These are phyloP conservation scores for Salvia rosmarinus DNA, from an alignment of 257 asterid genomes.

Conservation along the genomic window DNA sequence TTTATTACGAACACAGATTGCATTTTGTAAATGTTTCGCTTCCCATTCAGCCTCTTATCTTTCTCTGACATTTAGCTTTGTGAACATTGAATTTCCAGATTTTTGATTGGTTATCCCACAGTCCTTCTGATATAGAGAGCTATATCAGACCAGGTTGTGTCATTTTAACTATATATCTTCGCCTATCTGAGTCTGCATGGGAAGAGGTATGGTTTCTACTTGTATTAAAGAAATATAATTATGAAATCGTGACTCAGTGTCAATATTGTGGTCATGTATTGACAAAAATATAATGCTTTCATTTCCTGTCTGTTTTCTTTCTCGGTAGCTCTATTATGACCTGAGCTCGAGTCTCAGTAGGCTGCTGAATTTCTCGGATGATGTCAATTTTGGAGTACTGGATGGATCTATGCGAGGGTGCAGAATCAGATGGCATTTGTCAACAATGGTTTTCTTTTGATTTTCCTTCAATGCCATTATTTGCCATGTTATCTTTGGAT, in stretches of 20 bases:
- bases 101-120: conserved; percentile 85
- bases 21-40: conserved; percentile 6
- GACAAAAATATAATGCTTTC: conserved; percentile 16
- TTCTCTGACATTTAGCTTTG: conserved; percentile 28
- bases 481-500: not conserved
- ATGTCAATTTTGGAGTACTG: conserved; percentile 67
- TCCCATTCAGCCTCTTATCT: conserved; percentile 25
- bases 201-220: conserved; percentile 65
- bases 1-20: not conserved
- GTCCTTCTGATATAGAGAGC: conserved; percentile 92
- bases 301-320: conserved; percentile 26
- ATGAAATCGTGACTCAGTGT: not conserved
- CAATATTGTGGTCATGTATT: conserved; percentile 21
- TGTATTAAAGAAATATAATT: conserved; percentile 11
- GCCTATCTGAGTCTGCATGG: conserved; percentile 65
- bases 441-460: conserved; percentile 50
- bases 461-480: conserved; percentile 14
- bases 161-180: conserved; percentile 71
- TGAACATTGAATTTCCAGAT: conserved; percentile 58
- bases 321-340: conserved; percentile 63
- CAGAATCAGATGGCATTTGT: conserved; percentile 69
- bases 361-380: conserved; percentile 60
- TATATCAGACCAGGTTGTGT: conserved; percentile 92
- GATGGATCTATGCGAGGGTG: conserved; percentile 78
- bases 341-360: conserved; percentile 68